Percentiles rank a stretch among this genome's conserved stretches.
Conservation (phyloP, 305 asterid genomes). For the Fraxinus velutina region DNA sequence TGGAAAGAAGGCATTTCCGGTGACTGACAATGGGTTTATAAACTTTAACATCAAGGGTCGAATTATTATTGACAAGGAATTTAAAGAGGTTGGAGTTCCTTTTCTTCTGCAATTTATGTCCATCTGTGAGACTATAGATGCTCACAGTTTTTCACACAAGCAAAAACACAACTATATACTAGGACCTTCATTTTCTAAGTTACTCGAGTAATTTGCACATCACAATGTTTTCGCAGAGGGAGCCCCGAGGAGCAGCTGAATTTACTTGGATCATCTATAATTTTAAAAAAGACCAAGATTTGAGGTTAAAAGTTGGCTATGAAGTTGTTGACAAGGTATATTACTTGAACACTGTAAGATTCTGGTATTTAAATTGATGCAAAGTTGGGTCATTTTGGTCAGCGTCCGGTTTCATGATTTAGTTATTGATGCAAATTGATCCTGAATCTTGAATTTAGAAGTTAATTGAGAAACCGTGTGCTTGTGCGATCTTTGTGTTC, state of each 20-base stretch:
- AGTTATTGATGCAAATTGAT: background rate
- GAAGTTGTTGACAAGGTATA: conserved; percentile 65
- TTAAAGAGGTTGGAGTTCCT: conserved; percentile 47
- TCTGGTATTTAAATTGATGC: conserved; percentile 6
- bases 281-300: conserved; percentile 69
- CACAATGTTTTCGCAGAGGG: conserved; percentile 41
- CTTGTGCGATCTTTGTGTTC: background rate
- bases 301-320: conserved; percentile 77
- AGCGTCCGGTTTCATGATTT: background rate
- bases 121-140: conserved; percentile 1
- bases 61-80: conserved; percentile 51
- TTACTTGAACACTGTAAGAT: background rate
- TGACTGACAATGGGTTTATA: conserved; percentile 43
- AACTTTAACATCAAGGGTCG: conserved; percentile 68
- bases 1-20: conserved; percentile 65
- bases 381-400: background rate
- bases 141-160: background rate
- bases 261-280: conserved; percentile 57
- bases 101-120: background rate
- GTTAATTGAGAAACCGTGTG: background rate
- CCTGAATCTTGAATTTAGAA: background rate
- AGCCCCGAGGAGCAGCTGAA: conserved; percentile 66
- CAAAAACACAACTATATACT: background rate
- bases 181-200: background rate
- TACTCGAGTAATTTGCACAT: background rate